Base-by-base conservation (phyloP, 2,329 filamentous ascomycete genomes). In the Exophiala spinifera region DNA sequence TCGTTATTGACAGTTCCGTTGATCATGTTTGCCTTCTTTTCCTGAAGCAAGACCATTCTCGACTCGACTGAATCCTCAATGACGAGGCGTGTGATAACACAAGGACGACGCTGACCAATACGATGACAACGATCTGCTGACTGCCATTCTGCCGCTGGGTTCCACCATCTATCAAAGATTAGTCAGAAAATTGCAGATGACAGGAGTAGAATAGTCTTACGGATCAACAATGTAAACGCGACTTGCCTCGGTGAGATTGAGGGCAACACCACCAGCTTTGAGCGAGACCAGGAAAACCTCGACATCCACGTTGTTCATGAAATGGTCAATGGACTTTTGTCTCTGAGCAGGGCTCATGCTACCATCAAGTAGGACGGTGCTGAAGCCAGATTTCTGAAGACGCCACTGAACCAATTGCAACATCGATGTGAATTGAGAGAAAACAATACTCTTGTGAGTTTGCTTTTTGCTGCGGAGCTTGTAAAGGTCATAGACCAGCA, bases 111-210 rank as follows among this genome's bases (percentile, higher is more conserved):
- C 75, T 99, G 94, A 28, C 94, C 94, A 63, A 97, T 99, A 52
- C 94, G 91, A 73, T 97, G 94, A 67, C 88, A 91, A 61, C 89
- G 83, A 70, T 99, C 94, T 2, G 94, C 94, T 58, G 88, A 94
- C 73, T 99, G 94, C 94, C 94, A 99, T 74, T 99, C 94, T 0
- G 92, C 92, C n/a, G 91, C 91, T n/a, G 94, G 94, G 64, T 97
- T 97, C 94, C 94, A 99, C 94, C 94, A 97, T 63, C 88, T 91
- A 62, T 33, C 13, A 58, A 55, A 21, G 3, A 23, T 47, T 45
- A 8, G 36, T 7, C 43, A 39, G 34, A 10, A 31, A 6, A 31
- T 31, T 10, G 28, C 28, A 31, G 10, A 25, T 4, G 23, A 3
- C 48, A 36, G 28, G 23, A 39, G 39, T 28, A 19, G 13, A 13